Percentiles rank a stretch among this genome's conserved stretches.
Evolutionary conservation across 495 filamentous ascomycete species (phyloP).

Genomic region (Neurospora sp.): DNA sequence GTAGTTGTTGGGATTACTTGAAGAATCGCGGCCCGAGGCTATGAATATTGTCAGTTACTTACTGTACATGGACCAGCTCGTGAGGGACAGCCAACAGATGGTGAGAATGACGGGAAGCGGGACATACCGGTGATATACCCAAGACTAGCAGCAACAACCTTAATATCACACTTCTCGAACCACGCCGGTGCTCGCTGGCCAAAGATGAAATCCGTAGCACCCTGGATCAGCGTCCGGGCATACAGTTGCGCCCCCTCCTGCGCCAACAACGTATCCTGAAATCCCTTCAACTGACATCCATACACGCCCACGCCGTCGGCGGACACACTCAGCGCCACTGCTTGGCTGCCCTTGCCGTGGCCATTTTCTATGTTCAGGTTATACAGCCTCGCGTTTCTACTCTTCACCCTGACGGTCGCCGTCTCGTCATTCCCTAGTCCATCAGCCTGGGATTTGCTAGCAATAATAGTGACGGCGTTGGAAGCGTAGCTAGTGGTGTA

Average conservation of each 20-base stretch:
- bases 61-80: neutral
- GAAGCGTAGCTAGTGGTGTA: constrained; percentile 42
- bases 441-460: constrained; percentile 30
- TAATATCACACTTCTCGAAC: constrained; percentile 51
- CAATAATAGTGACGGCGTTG: constrained; percentile 52
- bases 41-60: neutral
- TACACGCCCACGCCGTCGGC: constrained; percentile 50
- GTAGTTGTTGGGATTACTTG: constrained; percentile 45
- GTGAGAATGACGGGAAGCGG: neutral
- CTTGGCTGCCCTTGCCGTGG: constrained; percentile 44
- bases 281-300: constrained; percentile 45
- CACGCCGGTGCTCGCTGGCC: constrained; percentile 50
- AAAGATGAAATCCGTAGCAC: constrained; percentile 59
- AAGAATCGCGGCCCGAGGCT: constrained; percentile 48
- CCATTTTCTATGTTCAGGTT: constrained; percentile 54
- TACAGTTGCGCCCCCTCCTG: constrained; percentile 51
- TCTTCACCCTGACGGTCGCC: constrained; percentile 46
- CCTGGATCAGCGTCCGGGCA: constrained; percentile 43
- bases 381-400: constrained; percentile 44
- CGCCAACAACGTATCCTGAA: constrained; percentile 53
- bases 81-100: neutral
- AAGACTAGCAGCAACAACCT: constrained; percentile 34
- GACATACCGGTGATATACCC: constrained; percentile 44
- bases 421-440: constrained; percentile 37
- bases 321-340: constrained; percentile 48